Evolutionary conservation across 2,329 filamentous ascomycete species (phyloP).

Genomic region (Botryotinia calthae): DNA sequence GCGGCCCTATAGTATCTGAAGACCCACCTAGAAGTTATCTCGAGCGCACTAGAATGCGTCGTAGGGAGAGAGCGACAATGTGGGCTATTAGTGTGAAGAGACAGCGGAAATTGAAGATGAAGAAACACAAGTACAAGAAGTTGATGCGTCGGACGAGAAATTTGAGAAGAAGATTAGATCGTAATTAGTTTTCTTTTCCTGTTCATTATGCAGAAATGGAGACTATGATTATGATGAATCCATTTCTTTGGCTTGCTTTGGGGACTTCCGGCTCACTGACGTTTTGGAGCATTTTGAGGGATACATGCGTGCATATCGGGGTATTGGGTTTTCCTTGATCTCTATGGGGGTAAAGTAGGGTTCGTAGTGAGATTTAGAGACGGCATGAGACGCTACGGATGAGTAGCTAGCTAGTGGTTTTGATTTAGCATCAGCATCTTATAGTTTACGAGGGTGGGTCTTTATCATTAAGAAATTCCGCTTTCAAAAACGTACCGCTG

Average conservation of each 20-base stretch:
- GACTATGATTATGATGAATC: background rate
- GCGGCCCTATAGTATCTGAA: slow-evolving; percentile 55
- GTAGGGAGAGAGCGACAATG: slow-evolving; percentile 56
- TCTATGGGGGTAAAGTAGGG: background rate
- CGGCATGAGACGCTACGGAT: background rate
- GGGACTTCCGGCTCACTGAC: background rate
- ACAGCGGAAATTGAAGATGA: slow-evolving; percentile 96
- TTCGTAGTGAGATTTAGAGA: background rate
- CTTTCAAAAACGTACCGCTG: background rate
- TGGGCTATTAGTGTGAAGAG: slow-evolving; percentile 85
- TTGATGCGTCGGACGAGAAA: slow-evolving; percentile 89
- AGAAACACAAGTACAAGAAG: slow-evolving; percentile 99
- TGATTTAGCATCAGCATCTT: background rate
- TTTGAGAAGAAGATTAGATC: slow-evolving; percentile 66
- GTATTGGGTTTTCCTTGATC: slow-evolving; percentile 8
- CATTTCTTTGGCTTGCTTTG: background rate
- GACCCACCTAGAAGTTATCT: slow-evolving; percentile 53
- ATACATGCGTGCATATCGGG: slow-evolving; percentile 11
- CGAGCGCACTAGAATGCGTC: slow-evolving; percentile 64
- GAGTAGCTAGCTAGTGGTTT: background rate
- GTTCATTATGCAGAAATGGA: background rate
- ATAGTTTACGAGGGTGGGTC: background rate
- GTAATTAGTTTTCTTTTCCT: slow-evolving; percentile 34
- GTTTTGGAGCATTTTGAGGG: background rate
- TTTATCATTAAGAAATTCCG: background rate